Percentiles rank a stretch among this genome's conserved stretches.
Conservation (phyloP, 768 basidiomycete species). For the Pleurotus ostreatus region DNA sequence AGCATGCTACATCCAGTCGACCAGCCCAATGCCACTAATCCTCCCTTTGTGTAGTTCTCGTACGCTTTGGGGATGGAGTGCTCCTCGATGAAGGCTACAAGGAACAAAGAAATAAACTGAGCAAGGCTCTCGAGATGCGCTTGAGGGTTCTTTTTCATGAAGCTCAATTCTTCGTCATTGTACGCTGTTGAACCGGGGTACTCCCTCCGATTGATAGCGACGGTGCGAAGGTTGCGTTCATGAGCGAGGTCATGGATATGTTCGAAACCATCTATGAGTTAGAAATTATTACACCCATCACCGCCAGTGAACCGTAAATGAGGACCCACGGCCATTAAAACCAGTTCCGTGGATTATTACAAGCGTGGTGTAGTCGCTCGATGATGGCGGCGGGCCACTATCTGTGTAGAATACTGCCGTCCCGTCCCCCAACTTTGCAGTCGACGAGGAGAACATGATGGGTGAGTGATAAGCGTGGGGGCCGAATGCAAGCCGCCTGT, state of each 20-base stretch:
- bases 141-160: slow-evolving; percentile 20
- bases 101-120: slow-evolving; percentile 22
- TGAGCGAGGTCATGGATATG: slow-evolving; percentile 19
- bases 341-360: slow-evolving; percentile 29
- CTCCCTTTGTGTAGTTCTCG: slow-evolving; percentile 24
- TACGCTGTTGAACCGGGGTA: slow-evolving; percentile 27
- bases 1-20: slow-evolving; percentile 27
- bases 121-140: slow-evolving; percentile 24
- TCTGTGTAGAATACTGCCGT: slow-evolving; percentile 28
- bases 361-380: slow-evolving; percentile 30
- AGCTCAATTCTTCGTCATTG: slow-evolving; percentile 27
- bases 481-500: neutral
- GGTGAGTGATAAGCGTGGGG: neutral
- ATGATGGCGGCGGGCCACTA: slow-evolving; percentile 24
- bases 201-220: slow-evolving; percentile 8
- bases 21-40: slow-evolving; percentile 36
- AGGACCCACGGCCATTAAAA: slow-evolving; percentile 28
- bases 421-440: slow-evolving; percentile 8
- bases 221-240: neutral
- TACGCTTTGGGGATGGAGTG: slow-evolving; percentile 22
- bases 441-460: neutral
- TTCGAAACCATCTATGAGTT: slow-evolving; percentile 12
- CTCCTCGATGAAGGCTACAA: slow-evolving; percentile 23
- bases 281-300: neutral
- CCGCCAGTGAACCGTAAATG: neutral